Conservation (phyloP, 257 asterid genomes). For the Cynanchum wilfordii region DNA sequence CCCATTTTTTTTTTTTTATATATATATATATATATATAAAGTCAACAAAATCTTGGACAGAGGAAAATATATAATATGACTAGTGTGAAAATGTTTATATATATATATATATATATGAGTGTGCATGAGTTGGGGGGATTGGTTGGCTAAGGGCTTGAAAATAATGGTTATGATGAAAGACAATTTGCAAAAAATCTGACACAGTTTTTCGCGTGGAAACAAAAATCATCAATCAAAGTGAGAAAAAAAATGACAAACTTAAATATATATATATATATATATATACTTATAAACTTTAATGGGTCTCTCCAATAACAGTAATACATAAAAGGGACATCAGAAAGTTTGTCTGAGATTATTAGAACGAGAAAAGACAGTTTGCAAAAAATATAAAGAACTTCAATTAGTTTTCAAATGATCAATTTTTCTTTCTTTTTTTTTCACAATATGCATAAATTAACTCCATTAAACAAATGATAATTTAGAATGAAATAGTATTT, state of each 20-base stretch:
- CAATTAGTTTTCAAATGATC: too few species aligned
- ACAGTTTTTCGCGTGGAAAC: constrained; percentile 27
- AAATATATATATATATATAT: too few species aligned
- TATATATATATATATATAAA: not conserved
- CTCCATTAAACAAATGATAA: too few species aligned
- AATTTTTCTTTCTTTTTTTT: too few species aligned
- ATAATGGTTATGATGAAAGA: constrained; percentile 14
- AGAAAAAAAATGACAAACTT: not conserved
- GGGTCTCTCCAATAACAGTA: not conserved
- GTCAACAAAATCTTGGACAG: not conserved
- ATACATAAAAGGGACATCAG: constrained; percentile 8
- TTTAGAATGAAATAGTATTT: too few species aligned
- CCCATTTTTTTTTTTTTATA: too few species aligned
- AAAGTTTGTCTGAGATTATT: constrained; percentile 37
- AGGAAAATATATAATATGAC: not conserved
- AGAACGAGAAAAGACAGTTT: constrained; percentile 11
- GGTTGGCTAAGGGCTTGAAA: not conserved
- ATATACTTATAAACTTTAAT: not conserved
- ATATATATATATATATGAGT: not conserved
- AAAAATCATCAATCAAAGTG: constrained; percentile 12
- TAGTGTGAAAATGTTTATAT: not conserved
- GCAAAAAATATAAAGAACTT: too few species aligned
- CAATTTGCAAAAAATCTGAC: constrained; percentile 9
- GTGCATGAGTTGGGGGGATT: not conserved
- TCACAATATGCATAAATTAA: too few species aligned